Percentiles rank a stretch among this genome's conserved stretches.
Evolutionary conservation across 2,329 filamentous ascomycete species (phyloP).

Genomic region (Botrytis aclada): DNA sequence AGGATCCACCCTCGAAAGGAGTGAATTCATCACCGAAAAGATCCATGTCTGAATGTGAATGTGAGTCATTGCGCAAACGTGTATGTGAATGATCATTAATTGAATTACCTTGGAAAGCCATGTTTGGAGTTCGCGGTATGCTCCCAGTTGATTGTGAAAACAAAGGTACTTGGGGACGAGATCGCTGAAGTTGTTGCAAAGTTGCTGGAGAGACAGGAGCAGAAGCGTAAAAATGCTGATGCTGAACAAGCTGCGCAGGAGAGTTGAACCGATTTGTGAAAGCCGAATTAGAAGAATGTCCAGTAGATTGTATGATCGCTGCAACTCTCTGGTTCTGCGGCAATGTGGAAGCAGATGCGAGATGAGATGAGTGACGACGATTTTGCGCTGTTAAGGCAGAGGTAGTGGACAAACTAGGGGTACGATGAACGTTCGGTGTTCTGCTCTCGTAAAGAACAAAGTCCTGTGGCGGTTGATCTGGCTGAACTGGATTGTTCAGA

Average conservation of each 20-base stretch:
- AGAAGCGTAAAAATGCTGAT: slow-evolving; percentile 64
- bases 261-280: slow-evolving; percentile 58
- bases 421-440: slow-evolving; percentile 35
- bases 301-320: slow-evolving; percentile 57
- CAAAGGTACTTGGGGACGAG: slow-evolving; percentile 68
- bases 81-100: slow-evolving; percentile 15
- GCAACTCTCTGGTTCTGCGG: slow-evolving; percentile 58
- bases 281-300: slow-evolving; percentile 52
- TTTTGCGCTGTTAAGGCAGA: slow-evolving; percentile 42
- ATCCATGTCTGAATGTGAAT: slow-evolving; percentile 49
- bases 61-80: slow-evolving; percentile 35
- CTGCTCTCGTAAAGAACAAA: slow-evolving; percentile 58
- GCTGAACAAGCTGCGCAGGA: slow-evolving; percentile 46
- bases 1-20: slow-evolving; percentile 46
- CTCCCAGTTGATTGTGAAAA: slow-evolving; percentile 61
- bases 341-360: slow-evolving; percentile 47
- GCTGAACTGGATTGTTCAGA: slow-evolving; percentile 2
- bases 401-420: slow-evolving; percentile 38
- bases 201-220: slow-evolving; percentile 58
- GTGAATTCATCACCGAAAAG: slow-evolving; percentile 53
- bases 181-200: slow-evolving; percentile 52
- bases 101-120: slow-evolving; percentile 56
- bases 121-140: slow-evolving; percentile 46
- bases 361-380: slow-evolving; percentile 52
- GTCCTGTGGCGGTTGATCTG: slow-evolving; percentile 45